Evolutionary conservation across 2,329 filamentous ascomycete genomes (phyloP).

Genomic region (Lasiodiplodia citricola): DNA sequence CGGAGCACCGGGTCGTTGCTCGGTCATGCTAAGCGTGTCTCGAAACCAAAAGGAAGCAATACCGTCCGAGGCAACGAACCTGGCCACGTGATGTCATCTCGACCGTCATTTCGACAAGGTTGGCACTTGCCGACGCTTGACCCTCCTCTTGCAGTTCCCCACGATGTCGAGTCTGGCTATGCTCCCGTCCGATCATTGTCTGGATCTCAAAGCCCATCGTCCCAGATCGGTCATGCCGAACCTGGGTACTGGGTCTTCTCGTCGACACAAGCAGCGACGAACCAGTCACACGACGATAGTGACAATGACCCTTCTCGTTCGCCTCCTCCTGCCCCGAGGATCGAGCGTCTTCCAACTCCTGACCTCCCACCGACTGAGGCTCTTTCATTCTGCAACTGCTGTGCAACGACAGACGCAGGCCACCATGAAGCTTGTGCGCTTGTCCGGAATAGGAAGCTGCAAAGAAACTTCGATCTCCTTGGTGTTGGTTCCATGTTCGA

Average conservation of each 20-base stretch:
- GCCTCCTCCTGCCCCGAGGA: slow-evolving; percentile 39
- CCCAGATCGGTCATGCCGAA: background rate
- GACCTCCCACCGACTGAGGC: slow-evolving; percentile 39
- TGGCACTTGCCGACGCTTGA: background rate
- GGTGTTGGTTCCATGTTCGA: slow-evolving; percentile 13
- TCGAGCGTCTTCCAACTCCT: slow-evolving; percentile 40
- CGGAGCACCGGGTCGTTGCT: background rate
- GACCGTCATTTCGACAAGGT: background rate
- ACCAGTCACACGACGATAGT: background rate
- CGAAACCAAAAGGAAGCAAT: background rate
- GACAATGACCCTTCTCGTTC: background rate
- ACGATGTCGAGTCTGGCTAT: background rate
- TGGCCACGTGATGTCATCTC: background rate
- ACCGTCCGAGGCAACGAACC: background rate
- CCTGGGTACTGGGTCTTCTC: background rate
- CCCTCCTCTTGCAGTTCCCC: background rate
- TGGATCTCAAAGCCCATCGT: background rate
- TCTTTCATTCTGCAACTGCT: slow-evolving; percentile 42
- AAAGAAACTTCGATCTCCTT: background rate
- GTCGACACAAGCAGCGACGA: background rate
- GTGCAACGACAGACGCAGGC: slow-evolving; percentile 24
- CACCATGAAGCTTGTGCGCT: slow-evolving; percentile 31
- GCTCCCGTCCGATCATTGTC: background rate
- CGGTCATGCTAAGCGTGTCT: background rate
- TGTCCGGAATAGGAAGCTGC: slow-evolving; percentile 28